These are phyloP conservation scores for Datura wrightii DNA, from an alignment of 257 asterid species.

Conservation along the genomic window DNA sequence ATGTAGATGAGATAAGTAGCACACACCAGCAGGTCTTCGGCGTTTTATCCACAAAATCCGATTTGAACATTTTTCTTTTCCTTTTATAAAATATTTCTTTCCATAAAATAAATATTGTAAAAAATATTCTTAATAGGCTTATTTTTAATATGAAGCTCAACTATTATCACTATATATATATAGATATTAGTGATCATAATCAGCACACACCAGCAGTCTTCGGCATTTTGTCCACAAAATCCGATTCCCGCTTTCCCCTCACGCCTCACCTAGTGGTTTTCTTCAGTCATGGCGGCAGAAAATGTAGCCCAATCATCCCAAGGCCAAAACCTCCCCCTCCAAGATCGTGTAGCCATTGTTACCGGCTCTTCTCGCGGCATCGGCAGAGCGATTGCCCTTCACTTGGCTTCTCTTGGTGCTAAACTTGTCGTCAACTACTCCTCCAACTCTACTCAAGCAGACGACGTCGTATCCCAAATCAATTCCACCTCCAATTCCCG, in stretches of 20 bases:
- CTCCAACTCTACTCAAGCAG: slow-evolving; percentile 48
- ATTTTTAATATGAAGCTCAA: too few species aligned
- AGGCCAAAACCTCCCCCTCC: slow-evolving; percentile 32
- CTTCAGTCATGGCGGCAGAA: slow-evolving; percentile 31
- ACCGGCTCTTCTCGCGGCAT: slow-evolving; percentile 53
- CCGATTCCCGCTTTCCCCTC: not conserved
- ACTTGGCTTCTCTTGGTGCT: slow-evolving; percentile 66
- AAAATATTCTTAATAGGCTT: too few species aligned
- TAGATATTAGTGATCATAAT: not conserved
- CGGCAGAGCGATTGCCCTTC: slow-evolving; percentile 56
- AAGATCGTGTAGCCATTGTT: slow-evolving; percentile 48
- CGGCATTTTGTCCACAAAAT: not conserved
- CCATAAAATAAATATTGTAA: not conserved
- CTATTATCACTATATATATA: too few species aligned
- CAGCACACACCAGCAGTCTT: not conserved
- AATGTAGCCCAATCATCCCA: not conserved
- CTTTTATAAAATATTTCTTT: not conserved
- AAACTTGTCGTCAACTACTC: slow-evolving; percentile 60
- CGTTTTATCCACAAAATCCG: too few species aligned
- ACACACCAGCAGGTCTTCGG: too few species aligned
- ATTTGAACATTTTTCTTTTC: too few species aligned
- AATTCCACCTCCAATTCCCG: slow-evolving; percentile 29
- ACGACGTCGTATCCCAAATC: slow-evolving; percentile 44
- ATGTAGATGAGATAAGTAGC: too few species aligned
- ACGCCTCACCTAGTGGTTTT: not conserved